A percentile compares a stretch with the other conserved stretches of the same genome.
phyloP scores from a whole-genome alignment of 805 yeast genomes.

The Candida xiaguanensis region DNA sequence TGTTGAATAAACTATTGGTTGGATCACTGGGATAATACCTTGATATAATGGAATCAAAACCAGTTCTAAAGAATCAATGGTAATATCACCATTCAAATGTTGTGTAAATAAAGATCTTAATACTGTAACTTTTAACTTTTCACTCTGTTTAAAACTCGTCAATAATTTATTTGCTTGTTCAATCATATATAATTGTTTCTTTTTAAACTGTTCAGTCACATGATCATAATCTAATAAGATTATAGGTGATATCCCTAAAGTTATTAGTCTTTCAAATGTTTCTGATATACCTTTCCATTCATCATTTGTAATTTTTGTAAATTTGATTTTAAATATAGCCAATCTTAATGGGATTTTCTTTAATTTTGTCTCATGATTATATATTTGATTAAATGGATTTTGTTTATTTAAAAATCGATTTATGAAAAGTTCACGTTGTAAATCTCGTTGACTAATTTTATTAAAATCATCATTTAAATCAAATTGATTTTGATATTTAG shows the following conservation, averaged over 20 bases:
- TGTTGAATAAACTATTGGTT: slow-evolving; percentile 49
- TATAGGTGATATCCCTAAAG: slow-evolving; percentile 73
- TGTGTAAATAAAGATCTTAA: slow-evolving; percentile 25
- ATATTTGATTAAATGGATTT: slow-evolving; percentile 32
- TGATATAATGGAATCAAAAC: slow-evolving; percentile 40
- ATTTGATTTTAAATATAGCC: slow-evolving; percentile 53
- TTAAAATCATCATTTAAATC: slow-evolving; percentile 19
- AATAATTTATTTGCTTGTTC: slow-evolving; percentile 29
- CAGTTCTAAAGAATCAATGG: slow-evolving; percentile 25
- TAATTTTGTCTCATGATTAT: slow-evolving; percentile 29
- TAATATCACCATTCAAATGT: slow-evolving; percentile 9
- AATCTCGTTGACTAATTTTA: slow-evolving; percentile 17
- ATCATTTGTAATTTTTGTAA: slow-evolving; percentile 27
- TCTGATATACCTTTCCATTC: slow-evolving; percentile 48
- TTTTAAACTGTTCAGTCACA: slow-evolving; percentile 24
- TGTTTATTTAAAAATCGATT: slow-evolving; percentile 28
- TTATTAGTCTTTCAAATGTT: slow-evolving; percentile 51
- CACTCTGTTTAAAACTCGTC: slow-evolving; percentile 12
- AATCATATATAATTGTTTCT: slow-evolving; percentile 27
- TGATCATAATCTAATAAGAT: slow-evolving; percentile 52
- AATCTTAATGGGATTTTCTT: slow-evolving; percentile 45
- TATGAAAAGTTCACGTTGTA: slow-evolving; percentile 30
- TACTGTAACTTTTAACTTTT: slow-evolving; percentile 21
- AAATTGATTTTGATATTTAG: slow-evolving; percentile 57
- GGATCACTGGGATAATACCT: slow-evolving; percentile 60